Percentiles rank a stretch among this genome's conserved stretches.
Evolutionary conservation across 495 filamentous ascomycete genomes (phyloP).

Genomic region (Clavariopsis aquatica): DNA sequence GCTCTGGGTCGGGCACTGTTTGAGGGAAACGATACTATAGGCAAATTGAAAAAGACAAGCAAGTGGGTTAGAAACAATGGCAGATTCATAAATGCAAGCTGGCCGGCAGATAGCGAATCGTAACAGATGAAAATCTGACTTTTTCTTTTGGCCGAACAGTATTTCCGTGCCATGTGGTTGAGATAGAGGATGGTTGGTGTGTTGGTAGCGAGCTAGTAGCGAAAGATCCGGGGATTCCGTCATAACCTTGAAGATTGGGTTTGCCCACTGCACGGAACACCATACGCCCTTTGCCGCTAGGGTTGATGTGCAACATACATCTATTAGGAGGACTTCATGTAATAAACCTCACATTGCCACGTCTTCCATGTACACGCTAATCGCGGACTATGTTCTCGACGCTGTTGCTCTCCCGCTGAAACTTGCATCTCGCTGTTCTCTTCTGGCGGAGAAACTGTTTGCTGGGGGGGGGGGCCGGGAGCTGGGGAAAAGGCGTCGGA

Average conservation of each 20-base stretch:
- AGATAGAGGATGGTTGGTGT: neutral
- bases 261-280: neutral
- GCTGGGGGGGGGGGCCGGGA: neutral
- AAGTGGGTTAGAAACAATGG: no score
- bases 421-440: neutral
- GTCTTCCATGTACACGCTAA: neutral
- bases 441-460: neutral
- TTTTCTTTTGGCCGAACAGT: no score
- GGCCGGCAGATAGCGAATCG: no score
- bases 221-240: neutral
- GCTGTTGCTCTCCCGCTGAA: slow-evolving; percentile 1
- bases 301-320: neutral
- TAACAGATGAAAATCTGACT: no score
- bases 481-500: neutral
- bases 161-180: neutral
- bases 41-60: no score
- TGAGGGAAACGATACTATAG: no score
- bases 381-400: no score
- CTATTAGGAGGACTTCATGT: neutral
- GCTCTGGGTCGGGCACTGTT: no score
- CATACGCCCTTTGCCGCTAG: neutral
- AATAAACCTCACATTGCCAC: neutral
- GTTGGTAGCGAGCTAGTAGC: neutral
- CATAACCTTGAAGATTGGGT: neutral
- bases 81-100: no score